These are phyloP conservation scores for Dioszegia crocea DNA, from an alignment of 768 basidiomycete genomes.

Conservation along the genomic window DNA sequence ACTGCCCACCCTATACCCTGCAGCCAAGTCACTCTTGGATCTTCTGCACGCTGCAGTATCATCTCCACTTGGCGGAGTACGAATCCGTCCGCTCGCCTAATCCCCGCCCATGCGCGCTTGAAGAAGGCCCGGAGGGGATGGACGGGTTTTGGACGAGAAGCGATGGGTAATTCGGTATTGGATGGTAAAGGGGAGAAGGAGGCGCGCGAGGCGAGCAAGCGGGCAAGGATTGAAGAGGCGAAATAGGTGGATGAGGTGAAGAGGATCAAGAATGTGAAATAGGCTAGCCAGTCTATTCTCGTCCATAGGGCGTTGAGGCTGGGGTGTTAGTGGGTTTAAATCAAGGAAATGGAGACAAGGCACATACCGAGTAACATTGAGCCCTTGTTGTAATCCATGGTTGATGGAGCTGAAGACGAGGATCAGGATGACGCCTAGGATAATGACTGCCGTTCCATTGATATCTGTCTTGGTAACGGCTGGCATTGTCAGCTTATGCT, in stretches of 20 bases:
- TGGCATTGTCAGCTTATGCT: slow-evolving; percentile 9
- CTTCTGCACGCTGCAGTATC: slow-evolving; percentile 74
- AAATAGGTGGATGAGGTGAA: slow-evolving; percentile 65
- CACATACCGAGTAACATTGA: slow-evolving; percentile 38
- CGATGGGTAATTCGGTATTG: slow-evolving; percentile 16
- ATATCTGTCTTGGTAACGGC: slow-evolving; percentile 47
- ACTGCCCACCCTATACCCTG: slow-evolving; percentile 93
- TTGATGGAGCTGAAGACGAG: slow-evolving; percentile 49
- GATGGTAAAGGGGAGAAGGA: slow-evolving; percentile 64
- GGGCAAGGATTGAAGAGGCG: slow-evolving; percentile 68
- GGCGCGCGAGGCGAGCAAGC: slow-evolving; percentile 64
- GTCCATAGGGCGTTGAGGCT: slow-evolving; percentile 82
- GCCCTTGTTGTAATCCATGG: slow-evolving; percentile 43
- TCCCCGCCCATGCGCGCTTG: slow-evolving; percentile 12
- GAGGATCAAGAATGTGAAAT: slow-evolving; percentile 74
- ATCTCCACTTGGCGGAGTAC: slow-evolving; percentile 57
- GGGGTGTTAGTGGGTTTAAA: slow-evolving; percentile 17
- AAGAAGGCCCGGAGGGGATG: slow-evolving; percentile 25
- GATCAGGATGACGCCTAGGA: slow-evolving; percentile 47
- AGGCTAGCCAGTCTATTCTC: slow-evolving; percentile 81
- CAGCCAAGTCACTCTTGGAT: slow-evolving; percentile 81
- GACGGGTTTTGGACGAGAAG: not conserved
- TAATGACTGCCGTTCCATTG: slow-evolving; percentile 44
- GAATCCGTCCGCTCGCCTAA: slow-evolving; percentile 63
- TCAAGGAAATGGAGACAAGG: not conserved